phyloP scores from a whole-genome alignment of 2,329 filamentous ascomycete species.

The Aaosphaeria pasadenensis region DNA sequence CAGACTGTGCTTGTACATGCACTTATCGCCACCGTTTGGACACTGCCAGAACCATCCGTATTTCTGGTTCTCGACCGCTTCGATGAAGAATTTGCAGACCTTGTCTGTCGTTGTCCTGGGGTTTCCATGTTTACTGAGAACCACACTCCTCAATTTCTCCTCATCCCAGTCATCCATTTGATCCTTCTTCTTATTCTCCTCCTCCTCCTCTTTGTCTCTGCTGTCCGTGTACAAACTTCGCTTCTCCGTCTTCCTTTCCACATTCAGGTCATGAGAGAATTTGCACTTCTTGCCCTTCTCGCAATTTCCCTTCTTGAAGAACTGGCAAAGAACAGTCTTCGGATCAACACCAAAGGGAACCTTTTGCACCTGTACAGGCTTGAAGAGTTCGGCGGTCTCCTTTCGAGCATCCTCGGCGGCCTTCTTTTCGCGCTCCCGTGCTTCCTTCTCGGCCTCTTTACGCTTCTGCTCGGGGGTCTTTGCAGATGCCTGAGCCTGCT shows the following conservation, averaged over 20 bases:
- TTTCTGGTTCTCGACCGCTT: constrained; percentile 95
- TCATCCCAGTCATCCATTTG: constrained; percentile 98
- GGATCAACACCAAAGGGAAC: constrained; percentile 97
- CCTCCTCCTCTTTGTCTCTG: constrained; percentile 68
- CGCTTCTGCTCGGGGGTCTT: constrained; percentile 86
- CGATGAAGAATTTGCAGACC: constrained; percentile 98
- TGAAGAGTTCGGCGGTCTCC: constrained; percentile 80
- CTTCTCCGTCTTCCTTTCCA: constrained; percentile 92
- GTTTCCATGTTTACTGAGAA: constrained; percentile 95
- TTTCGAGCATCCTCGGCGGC: constrained; percentile 81
- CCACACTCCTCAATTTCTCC: constrained; percentile 86
- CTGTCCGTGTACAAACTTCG: constrained; percentile 86
- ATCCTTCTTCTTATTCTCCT: constrained; percentile 75
- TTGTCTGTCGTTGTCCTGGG: constrained; percentile 94
- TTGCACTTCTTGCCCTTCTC: constrained; percentile 96
- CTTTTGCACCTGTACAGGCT: constrained; percentile 93
- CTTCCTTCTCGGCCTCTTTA: constrained; percentile 63
- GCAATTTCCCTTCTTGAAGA: constrained; percentile 95
- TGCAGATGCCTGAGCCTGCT: constrained; percentile 67
- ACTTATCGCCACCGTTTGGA: constrained; percentile 94
- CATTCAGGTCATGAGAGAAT: constrained; percentile 85
- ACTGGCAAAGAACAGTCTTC: constrained; percentile 94
- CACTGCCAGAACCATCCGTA: constrained; percentile 99
- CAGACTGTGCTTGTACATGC: constrained; percentile 96
- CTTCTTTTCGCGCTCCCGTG: constrained; percentile 81